These are phyloP conservation scores for Populus pruinosa DNA, from an alignment of 345 rosid species.

Conservation along the genomic window DNA sequence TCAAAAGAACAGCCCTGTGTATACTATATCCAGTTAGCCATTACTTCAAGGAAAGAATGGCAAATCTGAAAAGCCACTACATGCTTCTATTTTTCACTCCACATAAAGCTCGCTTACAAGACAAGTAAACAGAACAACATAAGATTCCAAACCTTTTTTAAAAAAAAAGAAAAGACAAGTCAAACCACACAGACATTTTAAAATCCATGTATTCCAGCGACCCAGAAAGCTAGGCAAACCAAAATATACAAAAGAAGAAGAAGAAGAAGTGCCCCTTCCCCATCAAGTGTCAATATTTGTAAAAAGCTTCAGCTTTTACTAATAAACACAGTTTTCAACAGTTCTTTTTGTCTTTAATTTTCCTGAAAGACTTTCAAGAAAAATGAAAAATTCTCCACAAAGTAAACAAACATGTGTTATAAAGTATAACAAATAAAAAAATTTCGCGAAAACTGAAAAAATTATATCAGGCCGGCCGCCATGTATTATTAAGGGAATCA, in stretches of 20 bases:
- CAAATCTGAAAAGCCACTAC: constrained; percentile 17
- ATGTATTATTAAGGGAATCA: background rate
- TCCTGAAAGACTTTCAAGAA: background rate
- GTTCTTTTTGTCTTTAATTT: background rate
- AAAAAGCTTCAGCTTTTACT: background rate
- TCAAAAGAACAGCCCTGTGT: constrained; percentile 16
- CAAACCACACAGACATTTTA: background rate
- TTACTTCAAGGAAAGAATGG: constrained; percentile 42
- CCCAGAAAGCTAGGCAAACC: background rate
- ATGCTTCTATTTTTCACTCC: constrained; percentile 14
- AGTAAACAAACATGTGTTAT: background rate
- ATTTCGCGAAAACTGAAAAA: background rate
- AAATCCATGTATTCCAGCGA: background rate
- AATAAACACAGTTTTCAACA: background rate
- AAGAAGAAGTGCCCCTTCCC: background rate
- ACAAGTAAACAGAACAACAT: constrained; percentile 37
- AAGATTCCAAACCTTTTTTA: constrained; percentile 20
- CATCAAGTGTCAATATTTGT: background rate
- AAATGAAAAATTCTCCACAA: background rate
- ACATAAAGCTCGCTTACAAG: constrained; percentile 35
- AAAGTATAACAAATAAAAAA: background rate
- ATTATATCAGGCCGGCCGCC: background rate
- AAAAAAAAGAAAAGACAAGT: constrained; percentile 18
- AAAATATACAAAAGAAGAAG: background rate
- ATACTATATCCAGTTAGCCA: constrained; percentile 19